Evolutionary conservation across 331 rosid species (phyloP), one percentile per base, ranked within the genome.

Genomic region (Malus hybrid): DNA sequence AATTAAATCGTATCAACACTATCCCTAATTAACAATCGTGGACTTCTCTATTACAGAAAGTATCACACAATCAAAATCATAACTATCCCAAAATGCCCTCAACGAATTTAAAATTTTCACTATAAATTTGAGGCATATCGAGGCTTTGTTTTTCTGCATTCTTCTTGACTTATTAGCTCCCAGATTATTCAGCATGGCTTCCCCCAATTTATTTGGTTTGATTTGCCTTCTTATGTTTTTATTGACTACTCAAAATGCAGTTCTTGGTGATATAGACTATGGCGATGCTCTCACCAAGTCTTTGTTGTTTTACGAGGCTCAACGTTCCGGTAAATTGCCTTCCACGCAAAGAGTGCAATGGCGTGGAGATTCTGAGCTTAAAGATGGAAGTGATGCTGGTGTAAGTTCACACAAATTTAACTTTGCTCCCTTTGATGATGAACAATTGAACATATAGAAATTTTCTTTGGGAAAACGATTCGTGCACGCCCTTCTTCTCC

Each of bases 321-420:
- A 83, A 50, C 54, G 86, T 16, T 75, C 83, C 32, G 86, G 86
- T 11, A 76, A 29, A 50, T 66, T 83, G 33, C 86, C 86, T 28
- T 24, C 22, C 15, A 56, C 54, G 31, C 83, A 83, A 12, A 60
- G 81, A 62, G 56, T 76, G 7, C 78, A 67, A 61, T 79, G 81
- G 86, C 83, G 81, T 6, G 83, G 78, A 12, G 73, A 83, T 71
- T 83, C 86, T 6, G 86, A 46, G 11, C 80, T 82, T 20, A n/a
- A 44, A 73, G 86, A 84, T 60, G 87, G 82, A 12, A 42, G 42
- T 6, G 84, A 62, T 73, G 77, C 36, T 11, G 80, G 80, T 11
- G 87, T 83, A 80, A 68, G 84, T 50, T 48, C 14, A 10, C 48
- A 42, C 4, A 42, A 42, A 42, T 42, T 42, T 10, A 42, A 42